A percentile compares a stretch with the other conserved stretches of the same genome.
Evolutionary conservation across 2,329 filamentous ascomycete genomes (phyloP).

Genomic region (Scedosporium boydii): DNA sequence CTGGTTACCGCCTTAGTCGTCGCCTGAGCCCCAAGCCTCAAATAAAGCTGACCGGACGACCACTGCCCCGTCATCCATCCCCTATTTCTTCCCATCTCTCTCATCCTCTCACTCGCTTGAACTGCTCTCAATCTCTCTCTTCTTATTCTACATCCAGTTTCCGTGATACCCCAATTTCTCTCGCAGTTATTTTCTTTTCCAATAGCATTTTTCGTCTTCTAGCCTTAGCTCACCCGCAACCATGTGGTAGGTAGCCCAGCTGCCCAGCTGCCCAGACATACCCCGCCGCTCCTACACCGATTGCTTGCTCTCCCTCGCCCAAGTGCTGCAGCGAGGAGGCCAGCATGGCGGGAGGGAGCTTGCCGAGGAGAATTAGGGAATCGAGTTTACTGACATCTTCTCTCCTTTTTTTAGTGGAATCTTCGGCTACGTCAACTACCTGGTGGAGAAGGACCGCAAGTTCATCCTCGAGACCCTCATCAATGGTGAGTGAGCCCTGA

Average conservation of each 20-base stretch:
- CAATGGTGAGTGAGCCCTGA: conserved; percentile 60
- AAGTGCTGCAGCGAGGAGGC: neutral
- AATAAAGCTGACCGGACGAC: conserved; percentile 6
- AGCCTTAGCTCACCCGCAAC: conserved; percentile 4
- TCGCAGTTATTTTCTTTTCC: conserved; percentile 7
- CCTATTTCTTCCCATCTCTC: neutral
- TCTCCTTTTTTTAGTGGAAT: conserved; percentile 56
- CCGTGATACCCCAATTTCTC: conserved; percentile 1
- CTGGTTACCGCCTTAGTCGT: conserved; percentile 3
- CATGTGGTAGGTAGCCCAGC: conserved; percentile 13
- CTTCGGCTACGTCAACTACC: conserved; percentile 98
- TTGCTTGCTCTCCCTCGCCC: neutral
- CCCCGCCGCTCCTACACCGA: conserved; percentile 4
- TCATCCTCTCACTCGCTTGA: neutral
- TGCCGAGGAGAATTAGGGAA: too few relatives aligned
- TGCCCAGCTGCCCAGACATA: neutral
- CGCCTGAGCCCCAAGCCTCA: conserved; percentile 3
- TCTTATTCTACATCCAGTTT: neutral
- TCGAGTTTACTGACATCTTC: conserved; percentile 10
- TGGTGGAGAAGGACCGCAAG: conserved; percentile 97
- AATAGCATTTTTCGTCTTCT: neutral
- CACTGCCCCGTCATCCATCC: conserved; percentile 2
- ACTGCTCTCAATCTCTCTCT: neutral
- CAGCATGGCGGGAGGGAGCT: conserved; percentile 4
- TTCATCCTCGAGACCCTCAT: conserved; percentile 93